Base-by-base conservation (phyloP, 176 grass and related monocot genomes). In the Tillandsia fasciculata region DNA sequence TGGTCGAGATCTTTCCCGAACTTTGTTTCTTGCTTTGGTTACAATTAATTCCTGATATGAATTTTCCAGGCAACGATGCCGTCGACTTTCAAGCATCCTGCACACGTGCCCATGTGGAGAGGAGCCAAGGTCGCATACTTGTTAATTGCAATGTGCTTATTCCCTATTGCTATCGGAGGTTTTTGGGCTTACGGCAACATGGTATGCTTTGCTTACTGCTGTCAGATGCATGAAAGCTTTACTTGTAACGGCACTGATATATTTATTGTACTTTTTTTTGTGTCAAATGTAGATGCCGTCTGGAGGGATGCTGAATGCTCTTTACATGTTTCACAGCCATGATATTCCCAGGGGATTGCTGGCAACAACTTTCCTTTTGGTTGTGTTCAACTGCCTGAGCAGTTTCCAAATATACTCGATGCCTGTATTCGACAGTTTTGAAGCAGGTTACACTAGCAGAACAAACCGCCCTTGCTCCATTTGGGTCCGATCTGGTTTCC, bases 341-440 rank as follows among this genome's bases (percentile, higher is more conserved):
- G 94, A 90, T 65, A 90, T 87, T 73, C 80, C 89, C 1, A 77
- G 81, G 23, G 82, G 81, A 47, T 70, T 97, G 64, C 79, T 97
- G 0, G 94, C 94, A 0, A 76, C 72, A 6, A 97, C 94, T 1
- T 97, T 85, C 76, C 82, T 97, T 72, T 76, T 97, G 1, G 89
- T 97, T 6, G 89, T 97, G 73, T 91, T 97, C 63, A 97, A 97
- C 59, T 97, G 94, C 79, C 78, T 97, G 61, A 97, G 94, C 75
- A 92, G 89, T 70, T 97, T 97, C 86, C 94, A 97, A 79, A 97
- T 97, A 79, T 97, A 97, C 74, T 97, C 94, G 11, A 97, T 97
- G 94, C 94, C 94, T 0, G 94, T 97, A 12, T 97, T 92, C 5
- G 94, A 97, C 72, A 92, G 89, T 69, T 97, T 97, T 0, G 94